A percentile compares a stretch with the other conserved stretches of the same genome.
These are phyloP conservation scores for Novymonas esmeraldas DNA, from an alignment of 208 protist genomes.

Conservation along the genomic window DNA sequence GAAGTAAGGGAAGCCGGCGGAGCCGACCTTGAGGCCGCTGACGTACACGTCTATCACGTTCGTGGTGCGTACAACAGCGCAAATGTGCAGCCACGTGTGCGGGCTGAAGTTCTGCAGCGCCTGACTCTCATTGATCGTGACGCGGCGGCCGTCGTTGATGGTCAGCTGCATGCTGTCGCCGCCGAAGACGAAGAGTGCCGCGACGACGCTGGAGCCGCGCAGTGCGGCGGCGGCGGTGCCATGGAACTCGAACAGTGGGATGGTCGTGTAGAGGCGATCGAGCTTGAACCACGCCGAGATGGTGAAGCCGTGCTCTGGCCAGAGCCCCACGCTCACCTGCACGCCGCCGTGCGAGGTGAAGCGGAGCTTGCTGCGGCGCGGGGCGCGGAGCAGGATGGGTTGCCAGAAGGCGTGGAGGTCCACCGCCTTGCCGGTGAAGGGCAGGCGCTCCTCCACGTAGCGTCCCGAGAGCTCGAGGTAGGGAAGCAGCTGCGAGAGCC, in stretches of 20 bases:
- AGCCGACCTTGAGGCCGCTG: slow-evolving; percentile 69
- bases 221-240: slow-evolving; percentile 10
- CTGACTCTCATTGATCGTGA: slow-evolving; percentile 71
- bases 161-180: slow-evolving; percentile 72
- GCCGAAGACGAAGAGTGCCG: slow-evolving; percentile 39
- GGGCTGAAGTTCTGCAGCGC: slow-evolving; percentile 63
- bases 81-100: slow-evolving; percentile 64
- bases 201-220: slow-evolving; percentile 21
- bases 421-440: slow-evolving; percentile 42
- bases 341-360: slow-evolving; percentile 77
- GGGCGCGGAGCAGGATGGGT: slow-evolving; percentile 65
- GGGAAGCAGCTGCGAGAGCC: slow-evolving; percentile 61
- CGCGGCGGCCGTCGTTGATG: slow-evolving; percentile 43
- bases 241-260: slow-evolving; percentile 73
- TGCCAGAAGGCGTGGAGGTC: slow-evolving; percentile 72
- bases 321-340: slow-evolving; percentile 51
- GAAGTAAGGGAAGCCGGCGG: slow-evolving; percentile 51
- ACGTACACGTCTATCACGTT: slow-evolving; percentile 69
- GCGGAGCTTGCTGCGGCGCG: slow-evolving; percentile 64
- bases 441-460: slow-evolving; percentile 47
- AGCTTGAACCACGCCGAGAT: slow-evolving; percentile 71
- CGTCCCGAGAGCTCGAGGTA: slow-evolving; percentile 62
- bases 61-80: slow-evolving; percentile 52
- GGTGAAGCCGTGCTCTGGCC: slow-evolving; percentile 70
- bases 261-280: slow-evolving; percentile 62